phyloP scores from a whole-genome alignment of 148 eudicot genomes.

The Persicaria maculosa region DNA sequence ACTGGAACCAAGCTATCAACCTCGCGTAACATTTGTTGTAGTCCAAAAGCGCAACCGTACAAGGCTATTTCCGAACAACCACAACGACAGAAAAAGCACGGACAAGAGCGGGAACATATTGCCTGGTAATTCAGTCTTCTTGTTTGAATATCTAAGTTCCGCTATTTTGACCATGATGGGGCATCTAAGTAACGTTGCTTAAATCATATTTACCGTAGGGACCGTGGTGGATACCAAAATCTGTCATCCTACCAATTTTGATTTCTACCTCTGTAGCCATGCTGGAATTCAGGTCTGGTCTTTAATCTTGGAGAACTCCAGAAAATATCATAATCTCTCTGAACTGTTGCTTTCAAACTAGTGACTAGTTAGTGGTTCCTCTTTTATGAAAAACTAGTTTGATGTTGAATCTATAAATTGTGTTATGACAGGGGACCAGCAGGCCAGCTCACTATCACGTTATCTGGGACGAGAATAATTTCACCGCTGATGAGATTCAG shows the following conservation, averaged over 20 bases:
- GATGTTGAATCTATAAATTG: background rate
- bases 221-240: constrained; percentile 70
- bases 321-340: background rate
- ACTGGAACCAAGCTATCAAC: constrained; percentile 70
- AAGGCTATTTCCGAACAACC: constrained; percentile 70
- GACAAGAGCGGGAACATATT: constrained; percentile 86
- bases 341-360: background rate
- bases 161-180: constrained; percentile 64
- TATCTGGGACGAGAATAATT: constrained; percentile 76
- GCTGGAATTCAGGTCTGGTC: constrained; percentile 65
- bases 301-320: background rate
- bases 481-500: constrained; percentile 67
- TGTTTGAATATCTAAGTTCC: background rate
- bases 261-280: constrained; percentile 70
- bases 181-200: background rate
- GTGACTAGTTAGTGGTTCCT: background rate
- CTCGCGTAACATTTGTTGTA: constrained; percentile 75
- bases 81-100: constrained; percentile 47
- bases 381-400: background rate
- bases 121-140: constrained; percentile 43
- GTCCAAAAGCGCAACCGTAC: constrained; percentile 97
- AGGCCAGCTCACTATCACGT: constrained; percentile 85
- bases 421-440: constrained; percentile 52
- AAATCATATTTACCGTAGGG: constrained; percentile 28
- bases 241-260: constrained; percentile 80